Base-by-base conservation (phyloP, 176 grass and related monocot species). In the Coix lacrymajobi region DNA sequence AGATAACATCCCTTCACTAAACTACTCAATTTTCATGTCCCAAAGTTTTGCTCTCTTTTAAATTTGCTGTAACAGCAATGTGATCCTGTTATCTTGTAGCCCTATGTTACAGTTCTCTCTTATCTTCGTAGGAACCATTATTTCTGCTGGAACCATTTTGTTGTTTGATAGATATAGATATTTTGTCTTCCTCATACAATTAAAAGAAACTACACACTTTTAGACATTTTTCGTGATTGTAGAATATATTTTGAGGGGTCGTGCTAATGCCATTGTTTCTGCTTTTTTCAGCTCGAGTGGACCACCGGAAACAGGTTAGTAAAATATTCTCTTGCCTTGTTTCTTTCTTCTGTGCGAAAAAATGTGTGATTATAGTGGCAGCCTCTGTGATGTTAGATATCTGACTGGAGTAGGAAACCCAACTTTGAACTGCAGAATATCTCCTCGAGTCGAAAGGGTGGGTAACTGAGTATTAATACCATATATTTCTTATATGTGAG, bases 271-370 rank as follows among this genome's bases (percentile, higher is more conserved):
- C 52, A 71, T 31, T 49, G 11, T 82, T 78, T 78, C 43, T 83
- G 12, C 41, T 83, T 41, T 78, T 32, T 83, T 64, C 86, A 87
- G 86, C 86, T 71, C 54, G 11, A 83, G 79, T 24, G 63, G 79
- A 77, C 67, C 11, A 36, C 54, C 73, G 52, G 12, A 22, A 71
- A 41, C 65, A 71, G 64, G 86, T 82, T 63, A 52, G 86, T 76
- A 78, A 75, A 25, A 46, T 26, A 11, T 30, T 22, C 58, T 9
- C 17, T 63, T 71, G 0, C 17, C 74, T 51, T 60, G 3, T 52
- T 64, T 3, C n/a, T 76, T 62, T 41, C 0, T 46, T 46, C 20
- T 54, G 4, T 71, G 30, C 71, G 44, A 62, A 77, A 39, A 19
- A 83, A 29, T 62, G n/a, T 43, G 75, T 39, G 71, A 28, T 70